A percentile compares a stretch with the other conserved stretches of the same genome.
phyloP scores from a whole-genome alignment of 176 grass and related monocot genomes.

The Zea luxurians region DNA sequence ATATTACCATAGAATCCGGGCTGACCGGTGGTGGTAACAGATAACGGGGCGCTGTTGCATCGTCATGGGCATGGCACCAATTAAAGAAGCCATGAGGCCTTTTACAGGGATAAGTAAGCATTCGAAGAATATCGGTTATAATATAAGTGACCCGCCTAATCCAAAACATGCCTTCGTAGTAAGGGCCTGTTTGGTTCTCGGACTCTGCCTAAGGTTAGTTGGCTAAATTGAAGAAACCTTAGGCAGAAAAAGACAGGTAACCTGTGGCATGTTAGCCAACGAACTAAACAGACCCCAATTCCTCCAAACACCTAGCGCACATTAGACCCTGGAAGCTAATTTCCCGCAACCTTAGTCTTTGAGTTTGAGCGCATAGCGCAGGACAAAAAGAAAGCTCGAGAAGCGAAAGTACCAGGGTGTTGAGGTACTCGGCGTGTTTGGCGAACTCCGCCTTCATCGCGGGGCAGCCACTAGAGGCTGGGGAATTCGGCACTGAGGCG shows the following conservation, averaged over 20 bases:
- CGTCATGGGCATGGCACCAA: too few species aligned
- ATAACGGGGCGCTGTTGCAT: too few species aligned
- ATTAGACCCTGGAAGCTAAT: background rate
- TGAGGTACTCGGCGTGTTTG: conserved; percentile 49
- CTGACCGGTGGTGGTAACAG: too few species aligned
- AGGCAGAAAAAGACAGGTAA: too few species aligned
- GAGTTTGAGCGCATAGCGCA: background rate
- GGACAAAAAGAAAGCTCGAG: background rate
- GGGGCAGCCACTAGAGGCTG: conserved; percentile 27
- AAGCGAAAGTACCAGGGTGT: conserved; percentile 39
- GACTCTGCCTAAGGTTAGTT: too few species aligned
- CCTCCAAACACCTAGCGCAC: conserved; percentile 35
- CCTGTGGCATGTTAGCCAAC: too few species aligned
- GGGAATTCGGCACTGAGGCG: background rate
- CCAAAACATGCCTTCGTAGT: background rate
- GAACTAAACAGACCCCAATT: conserved; percentile 5
- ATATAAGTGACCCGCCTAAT: background rate
- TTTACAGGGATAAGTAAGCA: too few species aligned
- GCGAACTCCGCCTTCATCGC: conserved; percentile 54
- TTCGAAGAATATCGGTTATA: too few species aligned
- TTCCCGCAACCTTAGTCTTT: background rate
- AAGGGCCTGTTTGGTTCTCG: background rate
- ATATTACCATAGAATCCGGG: too few species aligned
- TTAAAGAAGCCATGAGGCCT: too few species aligned
- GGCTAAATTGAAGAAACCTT: too few species aligned